phyloP scores from a whole-genome alignment of 768 basidiomycete species.

The Leucocoprinus birnbaumii region DNA sequence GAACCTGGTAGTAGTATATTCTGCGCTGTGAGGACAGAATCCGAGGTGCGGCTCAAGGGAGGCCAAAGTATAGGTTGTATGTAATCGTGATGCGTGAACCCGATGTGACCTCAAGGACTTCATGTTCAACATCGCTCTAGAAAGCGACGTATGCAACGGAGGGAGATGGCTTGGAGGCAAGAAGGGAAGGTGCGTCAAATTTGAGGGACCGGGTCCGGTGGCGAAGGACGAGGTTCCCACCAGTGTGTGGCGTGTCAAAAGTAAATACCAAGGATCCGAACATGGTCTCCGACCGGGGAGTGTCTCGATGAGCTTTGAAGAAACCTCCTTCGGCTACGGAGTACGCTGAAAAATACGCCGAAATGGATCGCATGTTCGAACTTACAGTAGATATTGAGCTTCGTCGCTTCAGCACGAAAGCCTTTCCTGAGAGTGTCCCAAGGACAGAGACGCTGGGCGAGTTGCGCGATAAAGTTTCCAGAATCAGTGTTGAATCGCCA shows the following conservation, averaged over 20 bases:
- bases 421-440: constrained; percentile 20
- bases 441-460: constrained; percentile 8
- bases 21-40: background rate
- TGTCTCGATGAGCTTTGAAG: constrained; percentile 51
- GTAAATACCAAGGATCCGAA: constrained; percentile 51
- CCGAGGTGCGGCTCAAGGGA: constrained; percentile 3
- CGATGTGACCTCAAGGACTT: constrained; percentile 30
- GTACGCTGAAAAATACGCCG: background rate
- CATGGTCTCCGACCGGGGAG: constrained; percentile 39
- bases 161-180: background rate
- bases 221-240: constrained; percentile 38
- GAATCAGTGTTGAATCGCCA: constrained; percentile 24
- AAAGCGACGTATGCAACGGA: constrained; percentile 30
- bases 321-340: constrained; percentile 18
- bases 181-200: constrained; percentile 32
- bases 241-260: constrained; percentile 42
- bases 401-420: constrained; percentile 35
- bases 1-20: background rate
- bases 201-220: constrained; percentile 23
- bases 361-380: no score
- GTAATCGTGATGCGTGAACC: constrained; percentile 40
- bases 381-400: constrained; percentile 43
- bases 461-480: background rate
- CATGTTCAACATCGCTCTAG: constrained; percentile 39
- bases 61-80: constrained; percentile 34